Evolutionary conservation across 371 early-diverging fungal species (phyloP).

Genomic region (Mucor piriformis): DNA sequence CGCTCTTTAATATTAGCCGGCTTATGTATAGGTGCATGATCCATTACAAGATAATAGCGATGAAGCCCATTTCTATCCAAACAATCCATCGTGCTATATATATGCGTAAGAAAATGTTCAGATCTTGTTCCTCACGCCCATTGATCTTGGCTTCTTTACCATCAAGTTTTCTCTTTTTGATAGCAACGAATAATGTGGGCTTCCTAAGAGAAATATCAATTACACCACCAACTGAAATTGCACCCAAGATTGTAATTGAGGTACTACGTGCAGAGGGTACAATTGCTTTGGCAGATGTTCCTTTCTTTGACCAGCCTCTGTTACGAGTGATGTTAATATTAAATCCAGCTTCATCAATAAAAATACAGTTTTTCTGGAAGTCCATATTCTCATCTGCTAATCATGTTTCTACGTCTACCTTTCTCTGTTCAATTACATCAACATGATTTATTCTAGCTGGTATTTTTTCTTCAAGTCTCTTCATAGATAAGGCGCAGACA

Average conservation of each 20-base stretch:
- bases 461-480: background rate
- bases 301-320: conserved; percentile 3
- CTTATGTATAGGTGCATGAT: conserved; percentile 9
- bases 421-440: no score
- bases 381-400: no score
- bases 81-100: background rate
- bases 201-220: conserved; percentile 19
- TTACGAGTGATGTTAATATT: conserved; percentile 12
- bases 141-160: background rate
- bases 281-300: conserved; percentile 9
- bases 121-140: no score
- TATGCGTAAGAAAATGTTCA: conserved; percentile 1
- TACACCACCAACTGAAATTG: conserved; percentile 12
- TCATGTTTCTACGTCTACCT: no score
- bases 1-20: background rate
- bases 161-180: background rate
- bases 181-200: background rate
- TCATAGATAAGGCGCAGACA: no score
- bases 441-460: background rate
- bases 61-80: conserved; percentile 15
- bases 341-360: conserved; percentile 25
- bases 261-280: background rate
- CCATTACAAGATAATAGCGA: conserved; percentile 4
- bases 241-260: conserved; percentile 15
- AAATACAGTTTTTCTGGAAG: no score